Evolutionary conservation across 2,329 filamentous ascomycete genomes (phyloP), one percentile per base, ranked within the genome.

Genomic region (Diaporthe sp.): DNA sequence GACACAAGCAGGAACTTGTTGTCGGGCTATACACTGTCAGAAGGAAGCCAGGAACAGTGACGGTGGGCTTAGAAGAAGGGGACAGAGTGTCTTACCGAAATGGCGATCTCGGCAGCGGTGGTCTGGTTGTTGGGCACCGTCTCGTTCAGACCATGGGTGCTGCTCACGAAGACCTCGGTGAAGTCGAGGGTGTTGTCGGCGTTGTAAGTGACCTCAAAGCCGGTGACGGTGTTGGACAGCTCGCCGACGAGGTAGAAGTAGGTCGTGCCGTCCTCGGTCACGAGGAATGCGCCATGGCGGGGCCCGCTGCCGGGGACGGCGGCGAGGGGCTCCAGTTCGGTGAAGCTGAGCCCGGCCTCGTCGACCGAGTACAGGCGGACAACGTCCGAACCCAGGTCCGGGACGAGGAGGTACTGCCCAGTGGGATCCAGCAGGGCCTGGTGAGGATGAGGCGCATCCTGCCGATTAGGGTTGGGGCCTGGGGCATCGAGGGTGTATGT

Each of bases 361-460:
- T 90, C 82, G 78, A 92, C 85, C 71, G 83, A 79, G 80, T 89
- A 94, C 73, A 84, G 82, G 76, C 89, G 90, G 63, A 94, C 81
- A 9, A 90, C 78, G 78, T 94, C 93, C 73, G 88, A 86, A 53
- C 92, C 91, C 7, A 95, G 86, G 77, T 94, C 93, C 1, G 92
- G 92, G 12, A 91, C 87, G 12, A 94, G 79, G 37, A 94, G 78
- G 81, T 89, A 94, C n/a, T 85, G 79, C 8, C 88, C 89, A 2
- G 90, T 92, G 9, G 92, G 92, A 79, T 94, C 92, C 44, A 92
- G 80, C 69, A 93, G 80, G n/a, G 89, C 87, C 79, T 92, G 84
- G 81, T 94, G 92, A 25, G 92, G 91, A 79, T 92, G 91, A 3
- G 92, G 84, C 9, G 86, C 84, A 55, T 89, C 85, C 81, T 93